phyloP scores from a whole-genome alignment of 2,329 filamentous ascomycete species.

The Samsoniella hepiali region DNA sequence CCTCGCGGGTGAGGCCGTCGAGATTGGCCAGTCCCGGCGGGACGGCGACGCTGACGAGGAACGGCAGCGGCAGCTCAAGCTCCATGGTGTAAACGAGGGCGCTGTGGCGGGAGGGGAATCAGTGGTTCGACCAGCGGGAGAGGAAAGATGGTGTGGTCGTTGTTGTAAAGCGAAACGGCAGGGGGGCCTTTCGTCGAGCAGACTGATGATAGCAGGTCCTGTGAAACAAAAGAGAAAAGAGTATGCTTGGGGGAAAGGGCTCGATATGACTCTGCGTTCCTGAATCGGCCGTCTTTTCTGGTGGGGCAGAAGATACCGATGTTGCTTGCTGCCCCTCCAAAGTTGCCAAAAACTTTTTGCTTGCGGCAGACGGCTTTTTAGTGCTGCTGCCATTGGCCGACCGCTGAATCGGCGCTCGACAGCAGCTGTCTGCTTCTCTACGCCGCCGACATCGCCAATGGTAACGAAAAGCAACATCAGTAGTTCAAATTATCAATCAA shows the following conservation, averaged over 20 bases:
- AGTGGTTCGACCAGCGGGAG: neutral
- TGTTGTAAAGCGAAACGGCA: neutral
- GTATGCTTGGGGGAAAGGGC: constrained; percentile 8
- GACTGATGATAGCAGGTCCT: neutral
- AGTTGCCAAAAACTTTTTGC: constrained; percentile 16
- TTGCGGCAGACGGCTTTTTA: neutral
- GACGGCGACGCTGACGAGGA: constrained; percentile 56
- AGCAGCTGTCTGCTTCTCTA: neutral
- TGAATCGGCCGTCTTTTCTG: constrained; percentile 27
- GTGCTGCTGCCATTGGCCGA: constrained; percentile 6
- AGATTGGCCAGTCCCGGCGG: constrained; percentile 46
- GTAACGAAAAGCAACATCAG: neutral
- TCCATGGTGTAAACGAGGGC: constrained; percentile 48
- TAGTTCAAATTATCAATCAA: too few relatives aligned
- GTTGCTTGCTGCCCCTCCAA: constrained; percentile 23
- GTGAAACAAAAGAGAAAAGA: neutral
- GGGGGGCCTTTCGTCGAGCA: neutral
- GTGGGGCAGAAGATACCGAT: constrained; percentile 22
- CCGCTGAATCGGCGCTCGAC: neutral
- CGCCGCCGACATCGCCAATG: neutral
- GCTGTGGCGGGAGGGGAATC: neutral
- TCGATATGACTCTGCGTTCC: constrained; percentile 18
- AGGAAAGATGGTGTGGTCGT: neutral
- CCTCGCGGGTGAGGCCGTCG: constrained; percentile 53
- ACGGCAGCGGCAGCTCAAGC: constrained; percentile 61